A percentile compares a stretch with the other conserved stretches of the same genome.
These are phyloP conservation scores for Trametes meyenii DNA, from an alignment of 768 basidiomycete species.

Conservation along the genomic window DNA sequence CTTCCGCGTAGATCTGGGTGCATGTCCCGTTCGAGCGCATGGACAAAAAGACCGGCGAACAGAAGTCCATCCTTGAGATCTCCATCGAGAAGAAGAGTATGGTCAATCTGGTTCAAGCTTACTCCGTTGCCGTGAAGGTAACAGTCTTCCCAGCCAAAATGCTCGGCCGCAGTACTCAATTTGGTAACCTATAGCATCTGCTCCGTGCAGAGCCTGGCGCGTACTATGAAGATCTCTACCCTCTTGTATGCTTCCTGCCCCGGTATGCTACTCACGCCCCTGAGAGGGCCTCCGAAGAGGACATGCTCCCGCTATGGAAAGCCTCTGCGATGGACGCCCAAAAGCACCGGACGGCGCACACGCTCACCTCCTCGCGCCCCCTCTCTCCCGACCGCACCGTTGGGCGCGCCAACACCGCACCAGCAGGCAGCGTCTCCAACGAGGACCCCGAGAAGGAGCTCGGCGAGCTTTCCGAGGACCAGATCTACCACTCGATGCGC, in stretches of 20 bases:
- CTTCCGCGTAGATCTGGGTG: slow-evolving; percentile 50
- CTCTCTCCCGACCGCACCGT: slow-evolving; percentile 14
- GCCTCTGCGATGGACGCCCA: slow-evolving; percentile 38
- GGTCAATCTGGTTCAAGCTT: slow-evolving; percentile 74
- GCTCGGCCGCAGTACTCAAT: neutral
- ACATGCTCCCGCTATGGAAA: slow-evolving; percentile 62
- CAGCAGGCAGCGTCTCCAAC: neutral
- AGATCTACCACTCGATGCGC: slow-evolving; percentile 28
- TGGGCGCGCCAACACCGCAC: slow-evolving; percentile 1
- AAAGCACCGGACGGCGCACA: slow-evolving; percentile 26
- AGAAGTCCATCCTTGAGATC: slow-evolving; percentile 43
- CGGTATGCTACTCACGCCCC: slow-evolving; percentile 46
- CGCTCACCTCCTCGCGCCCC: slow-evolving; percentile 19
- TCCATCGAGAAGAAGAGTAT: slow-evolving; percentile 76
- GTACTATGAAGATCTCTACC: slow-evolving; percentile 76
- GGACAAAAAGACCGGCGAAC: slow-evolving; percentile 35
- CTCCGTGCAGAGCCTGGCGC: slow-evolving; percentile 70
- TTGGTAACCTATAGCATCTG: slow-evolving; percentile 47
- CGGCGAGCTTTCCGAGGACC: slow-evolving; percentile 16
- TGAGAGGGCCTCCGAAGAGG: slow-evolving; percentile 34
- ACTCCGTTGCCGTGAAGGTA: slow-evolving; percentile 68
- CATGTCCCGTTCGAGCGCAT: slow-evolving; percentile 52
- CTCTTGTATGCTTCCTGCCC: slow-evolving; percentile 67
- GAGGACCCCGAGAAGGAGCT: slow-evolving; percentile 20
- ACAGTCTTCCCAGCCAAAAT: neutral